Conservation (phyloP, 2,329 filamentous ascomycete genomes). For the Xylariaceae sp. region DNA sequence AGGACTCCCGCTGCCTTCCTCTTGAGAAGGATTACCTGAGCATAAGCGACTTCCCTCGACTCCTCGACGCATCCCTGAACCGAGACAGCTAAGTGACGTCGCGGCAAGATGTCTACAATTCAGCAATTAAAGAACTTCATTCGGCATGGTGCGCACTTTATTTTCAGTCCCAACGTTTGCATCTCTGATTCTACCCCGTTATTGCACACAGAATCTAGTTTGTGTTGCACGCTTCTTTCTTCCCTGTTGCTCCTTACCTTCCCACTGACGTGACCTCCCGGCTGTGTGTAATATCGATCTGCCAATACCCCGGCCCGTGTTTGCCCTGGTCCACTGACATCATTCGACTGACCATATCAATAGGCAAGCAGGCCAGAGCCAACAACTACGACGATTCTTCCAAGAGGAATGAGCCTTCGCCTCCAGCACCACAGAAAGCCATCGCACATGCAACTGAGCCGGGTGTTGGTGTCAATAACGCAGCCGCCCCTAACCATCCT, state of each 20-base stretch:
- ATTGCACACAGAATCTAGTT: constrained; percentile 3
- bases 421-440: constrained; percentile 50
- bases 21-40: constrained; percentile 7
- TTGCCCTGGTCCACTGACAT: constrained; percentile 33
- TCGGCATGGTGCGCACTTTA: constrained; percentile 64
- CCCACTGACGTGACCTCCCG: constrained; percentile 2
- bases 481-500: constrained; percentile 46
- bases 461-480: constrained; percentile 37
- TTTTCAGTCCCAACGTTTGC: constrained; percentile 21
- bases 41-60: constrained; percentile 13
- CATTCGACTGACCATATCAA: constrained; percentile 21
- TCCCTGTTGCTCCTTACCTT: constrained; percentile 3
- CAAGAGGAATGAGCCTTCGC: constrained; percentile 51
- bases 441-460: constrained; percentile 49
- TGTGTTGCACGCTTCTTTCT: constrained; percentile 1
- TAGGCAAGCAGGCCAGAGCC: constrained; percentile 83
- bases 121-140: constrained; percentile 98
- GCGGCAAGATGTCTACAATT: constrained; percentile 63
- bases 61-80: constrained; percentile 12
- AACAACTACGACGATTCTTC: constrained; percentile 52
- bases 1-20: neutral
- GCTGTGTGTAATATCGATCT: constrained; percentile 10
- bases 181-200: constrained; percentile 6
- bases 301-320: constrained; percentile 8
- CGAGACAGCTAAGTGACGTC: constrained; percentile 24